Evolutionary conservation across 257 asterid species (phyloP), one percentile per base, ranked within the genome.

Genomic region (Nicotiana benthamiana): DNA sequence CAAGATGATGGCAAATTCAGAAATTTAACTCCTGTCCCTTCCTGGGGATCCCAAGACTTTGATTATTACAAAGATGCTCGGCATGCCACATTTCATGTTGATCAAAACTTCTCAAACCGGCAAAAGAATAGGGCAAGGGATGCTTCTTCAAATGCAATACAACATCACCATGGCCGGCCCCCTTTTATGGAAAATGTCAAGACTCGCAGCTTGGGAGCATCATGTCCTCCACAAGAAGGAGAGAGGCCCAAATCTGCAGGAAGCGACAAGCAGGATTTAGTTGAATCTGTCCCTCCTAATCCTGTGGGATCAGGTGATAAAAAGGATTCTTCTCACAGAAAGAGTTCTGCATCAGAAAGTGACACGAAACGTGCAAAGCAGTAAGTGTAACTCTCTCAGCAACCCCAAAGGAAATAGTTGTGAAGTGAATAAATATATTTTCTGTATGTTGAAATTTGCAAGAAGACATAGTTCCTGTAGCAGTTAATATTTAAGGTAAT

Each of bases 301-400:
- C n/a, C n/a, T n/a, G 88, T 83, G 68, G 90, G 84, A 80, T 88
- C 86, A 83, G 74, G 77, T 60, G 97, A 90, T 74, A 90, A 87
- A 86, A 90, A 83, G 79, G 96, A 91, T 54, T 24, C 84, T 83
- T 84, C 91, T 84, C 88, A 84, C 67, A 82, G 86, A 81, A 91
- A 87, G 81, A 84, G 82, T 81, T 74, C 86, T 77, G 79, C 86
- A 80, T 82, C 85, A 36, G 99, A 95, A 83, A 87, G 95, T 43
- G 99, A 95, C 86, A 88, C 92, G 61, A 92, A 91, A 85, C 94
- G 96, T 61, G 95, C 97, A 62, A 95, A 95, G 83, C 99, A 95
- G 99, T 95, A 92, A 46, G 97, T 84, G 68, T 66, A 77, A 79
- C 64, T 72, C 51, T 46, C 84, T 72, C 81, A 66, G 57, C 78